Evolutionary conservation across 768 basidiomycete species (phyloP).

Genomic region (Holtermanniella nyarrowii): DNA sequence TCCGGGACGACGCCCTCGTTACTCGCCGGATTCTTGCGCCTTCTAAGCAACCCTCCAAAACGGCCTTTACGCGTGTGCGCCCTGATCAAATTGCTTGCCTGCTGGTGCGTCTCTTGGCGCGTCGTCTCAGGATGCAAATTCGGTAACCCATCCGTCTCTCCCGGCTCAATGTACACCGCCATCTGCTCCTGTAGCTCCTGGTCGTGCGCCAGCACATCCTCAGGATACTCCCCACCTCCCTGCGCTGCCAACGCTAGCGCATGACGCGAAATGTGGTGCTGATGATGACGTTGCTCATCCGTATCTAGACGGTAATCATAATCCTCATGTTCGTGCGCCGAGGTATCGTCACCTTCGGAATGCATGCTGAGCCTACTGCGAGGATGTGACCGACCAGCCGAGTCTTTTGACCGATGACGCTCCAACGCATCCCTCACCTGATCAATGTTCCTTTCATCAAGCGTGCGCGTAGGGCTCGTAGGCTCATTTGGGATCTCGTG

Average conservation of each 20-base stretch:
- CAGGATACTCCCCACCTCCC: not conserved
- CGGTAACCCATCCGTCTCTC: constrained; percentile 58
- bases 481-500: constrained; percentile 5
- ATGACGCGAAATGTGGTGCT: not conserved
- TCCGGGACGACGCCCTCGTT: constrained; percentile 4
- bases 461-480: constrained; percentile 12
- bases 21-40: constrained; percentile 17
- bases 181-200: constrained; percentile 9
- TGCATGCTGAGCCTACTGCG: not conserved
- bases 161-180: constrained; percentile 50
- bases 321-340: constrained; percentile 25
- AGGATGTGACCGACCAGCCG: no score
- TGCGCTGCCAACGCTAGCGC: not conserved
- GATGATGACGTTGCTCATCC: no score
- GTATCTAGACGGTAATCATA: constrained; percentile 39
- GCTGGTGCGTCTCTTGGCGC: constrained; percentile 6
- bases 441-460: constrained; percentile 28
- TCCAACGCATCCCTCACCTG: constrained; percentile 23
- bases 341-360: not conserved
- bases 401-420: constrained; percentile 12
- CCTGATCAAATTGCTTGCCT: constrained; percentile 36
- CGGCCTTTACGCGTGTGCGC: constrained; percentile 37
- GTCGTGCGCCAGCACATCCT: constrained; percentile 1
- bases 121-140: constrained; percentile 36
- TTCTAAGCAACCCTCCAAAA: constrained; percentile 34